Evolutionary conservation across 1,284 basidiomycete genomes (phyloP), one percentile per base, ranked within the genome.

Genomic region (Ustilago loliicola): DNA sequence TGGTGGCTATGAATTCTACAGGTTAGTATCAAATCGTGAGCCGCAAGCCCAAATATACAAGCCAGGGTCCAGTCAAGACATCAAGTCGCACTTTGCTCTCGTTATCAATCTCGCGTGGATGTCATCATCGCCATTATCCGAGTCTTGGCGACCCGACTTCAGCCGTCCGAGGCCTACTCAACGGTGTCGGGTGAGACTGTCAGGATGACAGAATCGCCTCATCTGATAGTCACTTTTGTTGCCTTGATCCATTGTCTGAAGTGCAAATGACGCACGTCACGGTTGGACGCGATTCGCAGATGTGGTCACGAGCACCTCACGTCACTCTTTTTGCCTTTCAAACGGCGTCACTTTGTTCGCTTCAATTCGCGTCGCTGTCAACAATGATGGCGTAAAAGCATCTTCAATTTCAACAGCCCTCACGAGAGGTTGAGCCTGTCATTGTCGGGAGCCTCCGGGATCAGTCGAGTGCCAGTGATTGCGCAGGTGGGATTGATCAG

Each of bases 101-200:
- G n/a, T 21, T 30, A 27, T 51, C 50, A 19, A 25, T 53, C 51
- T 53, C 51, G 51, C 51, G 51, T 53, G 51, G 51, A 34, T n/a
- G n/a, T 53, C 1, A n/a, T 6, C 51, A 11, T 34, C 25, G 51
- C 30, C 19, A 3, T 17, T 53, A 53, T 4, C 51, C 51, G 51
- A 53, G 51, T 53, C 51, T 3, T 34, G 42, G 42, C 21, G 2
- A 15, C 6, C 42, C 21, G 42, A 25, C 6, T 21, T 19, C 48
- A 51, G 29, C 48, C 48, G 48, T 51, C 17, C 10, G n/a, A 48
- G 47, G 17, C 15, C 11, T 17, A 40, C 10, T 13, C 15, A n/a
- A 45, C 10, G 19, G n/a, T 21, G 6, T 45, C n/a, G 42, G 42
- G 3, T 45, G 21, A 23, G n/a, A 21, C 7, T 21, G 42, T 45